phyloP scores from a whole-genome alignment of 2,329 filamentous ascomycete genomes.

The Iodosphaeria phyllophila region DNA sequence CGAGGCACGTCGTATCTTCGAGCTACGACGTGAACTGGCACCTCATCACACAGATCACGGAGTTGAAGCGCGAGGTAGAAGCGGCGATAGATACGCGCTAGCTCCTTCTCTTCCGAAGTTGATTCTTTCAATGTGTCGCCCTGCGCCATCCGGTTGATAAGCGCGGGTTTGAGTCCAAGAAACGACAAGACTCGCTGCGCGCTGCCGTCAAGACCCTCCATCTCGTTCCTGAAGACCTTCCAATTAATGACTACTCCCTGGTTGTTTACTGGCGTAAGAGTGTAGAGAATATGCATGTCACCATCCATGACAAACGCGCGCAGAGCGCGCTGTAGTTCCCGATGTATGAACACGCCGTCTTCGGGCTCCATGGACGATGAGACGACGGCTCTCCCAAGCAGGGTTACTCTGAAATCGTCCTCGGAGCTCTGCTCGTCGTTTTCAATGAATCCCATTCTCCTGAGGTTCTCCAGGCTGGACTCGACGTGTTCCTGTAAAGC shows the following conservation, averaged over 20 bases:
- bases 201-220: slow-evolving; percentile 53
- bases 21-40: slow-evolving; percentile 50
- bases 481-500: slow-evolving; percentile 34
- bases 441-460: slow-evolving; percentile 33
- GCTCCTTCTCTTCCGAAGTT: slow-evolving; percentile 39
- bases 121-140: slow-evolving; percentile 45
- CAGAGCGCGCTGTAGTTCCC: slow-evolving; percentile 48
- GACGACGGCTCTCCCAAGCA: slow-evolving; percentile 51
- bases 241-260: slow-evolving; percentile 42
- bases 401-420: slow-evolving; percentile 39
- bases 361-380: slow-evolving; percentile 55
- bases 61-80: slow-evolving; percentile 63
- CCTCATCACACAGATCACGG: slow-evolving; percentile 62
- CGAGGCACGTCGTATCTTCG: slow-evolving; percentile 52
- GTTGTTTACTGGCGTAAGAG: slow-evolving; percentile 54
- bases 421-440: slow-evolving; percentile 25
- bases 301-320: slow-evolving; percentile 63
- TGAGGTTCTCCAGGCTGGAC: slow-evolving; percentile 38
- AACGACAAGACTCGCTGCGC: slow-evolving; percentile 49
- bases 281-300: slow-evolving; percentile 64
- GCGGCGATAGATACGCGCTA: slow-evolving; percentile 45
- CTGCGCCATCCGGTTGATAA: slow-evolving; percentile 49
- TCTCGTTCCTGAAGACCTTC: slow-evolving; percentile 52
- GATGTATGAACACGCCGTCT: slow-evolving; percentile 54
- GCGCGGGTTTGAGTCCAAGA: slow-evolving; percentile 47